These are phyloP conservation scores for Alisma plantagoaquatica DNA, from an alignment of 106 monocot genomes.

Conservation along the genomic window DNA sequence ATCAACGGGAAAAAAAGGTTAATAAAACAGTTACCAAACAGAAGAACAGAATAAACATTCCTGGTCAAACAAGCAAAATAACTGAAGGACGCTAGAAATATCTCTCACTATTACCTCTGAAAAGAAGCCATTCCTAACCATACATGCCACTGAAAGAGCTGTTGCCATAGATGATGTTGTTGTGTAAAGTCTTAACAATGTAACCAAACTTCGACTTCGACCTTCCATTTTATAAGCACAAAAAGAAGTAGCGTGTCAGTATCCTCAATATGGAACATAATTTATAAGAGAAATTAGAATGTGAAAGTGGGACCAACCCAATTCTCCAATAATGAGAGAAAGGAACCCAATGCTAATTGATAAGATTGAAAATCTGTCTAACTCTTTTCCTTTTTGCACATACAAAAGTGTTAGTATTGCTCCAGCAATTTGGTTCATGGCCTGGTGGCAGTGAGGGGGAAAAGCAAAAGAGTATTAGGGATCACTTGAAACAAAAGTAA, in stretches of 20 bases:
- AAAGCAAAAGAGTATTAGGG: no score
- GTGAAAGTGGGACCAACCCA: slow-evolving; percentile 23
- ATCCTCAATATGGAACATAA: not conserved
- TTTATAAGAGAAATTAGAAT: not conserved
- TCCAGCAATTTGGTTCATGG: slow-evolving; percentile 24
- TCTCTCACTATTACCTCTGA: slow-evolving; percentile 42
- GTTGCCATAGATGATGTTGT: slow-evolving; percentile 40
- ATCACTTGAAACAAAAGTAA: no score
- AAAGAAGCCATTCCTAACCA: slow-evolving; percentile 42
- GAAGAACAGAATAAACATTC: no score
- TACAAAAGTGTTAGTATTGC: slow-evolving; percentile 15
- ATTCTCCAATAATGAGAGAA: slow-evolving; percentile 58
- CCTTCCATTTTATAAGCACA: slow-evolving; percentile 19
- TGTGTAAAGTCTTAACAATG: slow-evolving; percentile 41
- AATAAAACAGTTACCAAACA: no score
- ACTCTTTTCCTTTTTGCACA: slow-evolving; percentile 13
- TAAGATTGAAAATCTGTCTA: slow-evolving; percentile 21
- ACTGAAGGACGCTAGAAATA: no score
- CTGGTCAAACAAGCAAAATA: no score
- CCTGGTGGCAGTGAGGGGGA: no score
- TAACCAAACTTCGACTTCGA: slow-evolving; percentile 35
- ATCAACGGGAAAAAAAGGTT: no score
- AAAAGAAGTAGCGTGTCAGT: no score
- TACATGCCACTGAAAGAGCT: slow-evolving; percentile 37
- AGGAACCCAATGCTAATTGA: slow-evolving; percentile 39